Evolutionary conservation across 192 early-diverging fungal genomes (phyloP), one percentile per base, ranked within the genome.

Genomic region (Rhizophagus sp.): DNA sequence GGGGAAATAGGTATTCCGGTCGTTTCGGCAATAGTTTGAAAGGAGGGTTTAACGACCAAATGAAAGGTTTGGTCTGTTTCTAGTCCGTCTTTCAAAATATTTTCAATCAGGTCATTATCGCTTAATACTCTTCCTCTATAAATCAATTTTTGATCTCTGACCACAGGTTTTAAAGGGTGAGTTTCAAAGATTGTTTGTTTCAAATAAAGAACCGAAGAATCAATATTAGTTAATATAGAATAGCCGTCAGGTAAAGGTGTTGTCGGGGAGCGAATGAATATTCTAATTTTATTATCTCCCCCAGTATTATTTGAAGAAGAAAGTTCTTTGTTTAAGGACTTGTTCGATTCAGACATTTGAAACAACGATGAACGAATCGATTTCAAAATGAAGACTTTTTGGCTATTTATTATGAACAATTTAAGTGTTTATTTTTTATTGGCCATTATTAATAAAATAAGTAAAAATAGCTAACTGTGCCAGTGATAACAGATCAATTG

Each of bases 231-330:
- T 50, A 70, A 27, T 79, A 79, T 71, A 24, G 68, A 79, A 71
- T 71, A 79, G 15, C 39, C 78, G 8, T 79, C 78, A 34, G 68
- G 67, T 49, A 71, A 61, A 15, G 68, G 15, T 10, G 34, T 78
- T 27, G 78, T 71, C n/a, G 78, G 78, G 7, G 78, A 79, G 41
- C 78, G 65, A 62, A 79, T 79, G 49, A 79, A 79, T 70, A 79
- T 70, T 69, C 68, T 49, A 62, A 79, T 61, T 76, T 76, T 76
- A 17, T 24, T 39, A 47, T 41, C 22, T 12, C 13, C 22, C 19
- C 47, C n/a, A 49, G 4, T 17, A 30, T 3, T 9, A 22, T 73
- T 50, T 24, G 71, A 73, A 73, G 71, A 73, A 73, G 71, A 73
- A 30, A 17, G 10, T 27, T 47, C 27, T 24, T 44, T 73, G 27